Evolutionary conservation across 2,329 filamentous ascomycete species (phyloP).

Genomic region (Xylaria sp.): DNA sequence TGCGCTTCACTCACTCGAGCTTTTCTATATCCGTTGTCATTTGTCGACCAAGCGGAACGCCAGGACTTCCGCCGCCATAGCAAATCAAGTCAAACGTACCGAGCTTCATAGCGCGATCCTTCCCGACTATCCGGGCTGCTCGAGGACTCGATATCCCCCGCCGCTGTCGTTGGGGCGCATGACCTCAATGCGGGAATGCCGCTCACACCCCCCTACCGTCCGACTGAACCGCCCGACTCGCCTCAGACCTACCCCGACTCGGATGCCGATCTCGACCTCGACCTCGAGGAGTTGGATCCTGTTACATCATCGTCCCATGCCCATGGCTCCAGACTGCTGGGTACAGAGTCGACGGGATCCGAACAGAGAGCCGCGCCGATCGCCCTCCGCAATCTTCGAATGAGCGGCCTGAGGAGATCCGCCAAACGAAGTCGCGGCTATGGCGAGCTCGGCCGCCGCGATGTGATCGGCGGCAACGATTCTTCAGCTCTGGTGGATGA

Average conservation of each 20-base stretch:
- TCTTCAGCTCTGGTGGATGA: conserved; percentile 74
- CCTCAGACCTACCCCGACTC: conserved; percentile 78
- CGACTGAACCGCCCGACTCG: conserved; percentile 72
- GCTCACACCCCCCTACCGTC: conserved; percentile 62
- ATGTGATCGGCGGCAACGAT: conserved; percentile 72
- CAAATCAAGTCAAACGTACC: not conserved
- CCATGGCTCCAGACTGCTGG: conserved; percentile 52
- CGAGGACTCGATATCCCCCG: not conserved
- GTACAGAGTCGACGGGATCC: conserved; percentile 63
- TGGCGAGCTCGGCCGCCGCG: conserved; percentile 68
- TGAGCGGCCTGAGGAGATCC: conserved; percentile 69
- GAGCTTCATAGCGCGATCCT: conserved; percentile 3
- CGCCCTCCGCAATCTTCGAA: conserved; percentile 76
- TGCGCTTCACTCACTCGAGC: not conserved
- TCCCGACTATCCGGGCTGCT: not conserved
- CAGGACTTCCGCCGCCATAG: not conserved
- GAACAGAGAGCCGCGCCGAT: conserved; percentile 68
- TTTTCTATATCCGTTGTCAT: not conserved
- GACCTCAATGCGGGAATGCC: conserved; percentile 64
- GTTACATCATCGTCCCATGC: conserved; percentile 53
- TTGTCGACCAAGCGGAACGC: not conserved
- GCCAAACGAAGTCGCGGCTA: conserved; percentile 67
- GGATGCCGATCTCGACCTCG: conserved; percentile 80
- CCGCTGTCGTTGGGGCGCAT: conserved; percentile 45
- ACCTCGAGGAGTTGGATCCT: conserved; percentile 83